Conservation (phyloP, 352 stramenopile species). For the Pythium sp. region DNA sequence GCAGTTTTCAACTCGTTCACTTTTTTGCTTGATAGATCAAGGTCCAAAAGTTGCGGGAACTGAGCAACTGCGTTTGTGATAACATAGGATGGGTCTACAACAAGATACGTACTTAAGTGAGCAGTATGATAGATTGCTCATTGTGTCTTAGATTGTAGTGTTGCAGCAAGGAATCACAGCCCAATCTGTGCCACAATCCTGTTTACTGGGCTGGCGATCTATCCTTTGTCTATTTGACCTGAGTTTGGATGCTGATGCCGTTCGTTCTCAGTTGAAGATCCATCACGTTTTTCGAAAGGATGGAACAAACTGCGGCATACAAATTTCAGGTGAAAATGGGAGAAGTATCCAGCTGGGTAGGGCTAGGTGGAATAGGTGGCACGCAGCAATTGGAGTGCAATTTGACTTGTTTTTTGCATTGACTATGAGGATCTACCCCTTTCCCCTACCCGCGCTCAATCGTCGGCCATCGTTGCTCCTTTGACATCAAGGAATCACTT, state of each 20-base stretch:
- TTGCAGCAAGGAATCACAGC: too few species aligned
- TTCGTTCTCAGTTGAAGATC: constrained; percentile 3
- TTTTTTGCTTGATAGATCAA: too few species aligned
- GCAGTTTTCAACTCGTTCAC: too few species aligned
- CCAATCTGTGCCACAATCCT: too few species aligned
- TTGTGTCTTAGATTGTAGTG: too few species aligned
- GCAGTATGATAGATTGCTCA: too few species aligned
- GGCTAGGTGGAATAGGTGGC: background rate
- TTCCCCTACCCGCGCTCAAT: background rate
- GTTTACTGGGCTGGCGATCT: too few species aligned
- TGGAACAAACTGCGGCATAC: background rate
- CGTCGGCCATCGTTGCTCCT: background rate
- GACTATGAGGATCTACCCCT: background rate
- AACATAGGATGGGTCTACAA: too few species aligned
- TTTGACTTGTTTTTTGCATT: background rate
- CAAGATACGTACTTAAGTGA: too few species aligned
- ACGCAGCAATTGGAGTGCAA: background rate
- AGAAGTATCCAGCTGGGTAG: background rate
- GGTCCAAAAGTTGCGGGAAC: too few species aligned
- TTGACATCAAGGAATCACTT: background rate
- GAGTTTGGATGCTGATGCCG: background rate
- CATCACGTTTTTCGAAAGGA: constrained; percentile 5
- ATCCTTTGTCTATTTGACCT: too few species aligned
- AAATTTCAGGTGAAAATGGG: background rate
- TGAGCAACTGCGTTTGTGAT: too few species aligned